Percentiles rank a stretch among this genome's conserved stretches.
These are phyloP conservation scores for Eutypella sp. DNA, from an alignment of 2,329 filamentous ascomycete genomes.

Conservation along the genomic window DNA sequence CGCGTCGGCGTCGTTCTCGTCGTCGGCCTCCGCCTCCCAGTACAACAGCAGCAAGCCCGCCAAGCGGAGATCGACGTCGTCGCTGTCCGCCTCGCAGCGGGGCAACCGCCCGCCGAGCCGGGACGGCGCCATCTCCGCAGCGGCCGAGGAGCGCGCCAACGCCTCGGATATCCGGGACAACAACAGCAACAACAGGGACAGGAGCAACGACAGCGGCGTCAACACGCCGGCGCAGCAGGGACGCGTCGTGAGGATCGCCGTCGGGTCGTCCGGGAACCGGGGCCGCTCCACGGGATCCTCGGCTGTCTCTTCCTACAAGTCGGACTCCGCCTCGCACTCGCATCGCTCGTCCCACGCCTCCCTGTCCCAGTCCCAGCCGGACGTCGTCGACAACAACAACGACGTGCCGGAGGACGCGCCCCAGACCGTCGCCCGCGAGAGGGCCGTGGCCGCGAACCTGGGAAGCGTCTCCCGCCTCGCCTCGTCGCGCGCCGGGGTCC, in stretches of 20 bases:
- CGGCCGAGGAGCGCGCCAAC: conserved; percentile 34
- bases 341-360: conserved; percentile 29
- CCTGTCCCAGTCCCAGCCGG: conserved; percentile 25
- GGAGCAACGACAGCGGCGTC: conserved; percentile 44
- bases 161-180: conserved; percentile 26
- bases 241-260: conserved; percentile 50
- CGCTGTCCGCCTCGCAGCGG: conserved; percentile 33
- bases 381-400: conserved; percentile 41
- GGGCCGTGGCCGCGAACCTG: conserved; percentile 40
- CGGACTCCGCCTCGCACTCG: conserved; percentile 31
- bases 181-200: conserved; percentile 25
- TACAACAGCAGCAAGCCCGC: too few relatives aligned
- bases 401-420: conserved; percentile 45
- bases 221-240: conserved; percentile 51
- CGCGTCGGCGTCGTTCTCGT: too few relatives aligned
- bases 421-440: conserved; percentile 44
- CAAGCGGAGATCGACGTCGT: conserved; percentile 50
- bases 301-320: conserved; percentile 27
- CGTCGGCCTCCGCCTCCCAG: too few relatives aligned
- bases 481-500: conserved; percentile 44
- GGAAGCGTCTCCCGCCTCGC: conserved; percentile 50
- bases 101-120: conserved; percentile 35
- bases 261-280: conserved; percentile 45
- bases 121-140: conserved; percentile 34
- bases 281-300: conserved; percentile 32